Conservation (phyloP, 2,329 filamentous ascomycete species). For the Ascochyta pisi region DNA sequence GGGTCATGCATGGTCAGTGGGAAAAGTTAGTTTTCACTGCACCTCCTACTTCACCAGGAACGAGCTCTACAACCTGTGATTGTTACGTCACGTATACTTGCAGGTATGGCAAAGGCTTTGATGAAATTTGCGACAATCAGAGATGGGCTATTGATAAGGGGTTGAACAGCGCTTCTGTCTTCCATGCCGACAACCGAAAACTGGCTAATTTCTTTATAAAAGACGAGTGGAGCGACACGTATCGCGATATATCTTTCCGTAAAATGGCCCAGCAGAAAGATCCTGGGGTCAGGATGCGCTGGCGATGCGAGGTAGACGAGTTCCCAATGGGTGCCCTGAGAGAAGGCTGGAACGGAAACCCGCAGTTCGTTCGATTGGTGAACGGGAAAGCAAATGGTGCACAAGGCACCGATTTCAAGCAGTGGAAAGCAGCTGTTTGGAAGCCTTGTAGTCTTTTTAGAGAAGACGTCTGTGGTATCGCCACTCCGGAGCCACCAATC, state of each 20-base stretch:
- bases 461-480: neutral
- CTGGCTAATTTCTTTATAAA: too few relatives aligned
- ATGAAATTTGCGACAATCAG: neutral
- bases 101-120: neutral
- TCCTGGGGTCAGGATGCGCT: neutral
- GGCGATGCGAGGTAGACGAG: neutral
- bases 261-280: too few relatives aligned
- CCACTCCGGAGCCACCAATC: neutral
- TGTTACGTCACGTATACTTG: neutral
- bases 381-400: neutral
- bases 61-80: neutral
- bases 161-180: neutral
- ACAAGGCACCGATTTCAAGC: neutral
- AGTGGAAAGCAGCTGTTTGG: neutral
- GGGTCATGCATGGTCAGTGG: neutral
- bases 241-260: too few relatives aligned
- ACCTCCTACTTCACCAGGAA: neutral
- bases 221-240: neutral
- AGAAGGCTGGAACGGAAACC: neutral
- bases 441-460: neutral
- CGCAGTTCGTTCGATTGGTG: neutral
- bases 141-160: neutral
- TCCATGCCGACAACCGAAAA: neutral
- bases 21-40: neutral
- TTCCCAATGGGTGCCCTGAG: neutral